Evolutionary conservation across 208 protist species (phyloP), one percentile per base, ranked within the genome.

Genomic region (Trypanosoma brucei): DNA sequence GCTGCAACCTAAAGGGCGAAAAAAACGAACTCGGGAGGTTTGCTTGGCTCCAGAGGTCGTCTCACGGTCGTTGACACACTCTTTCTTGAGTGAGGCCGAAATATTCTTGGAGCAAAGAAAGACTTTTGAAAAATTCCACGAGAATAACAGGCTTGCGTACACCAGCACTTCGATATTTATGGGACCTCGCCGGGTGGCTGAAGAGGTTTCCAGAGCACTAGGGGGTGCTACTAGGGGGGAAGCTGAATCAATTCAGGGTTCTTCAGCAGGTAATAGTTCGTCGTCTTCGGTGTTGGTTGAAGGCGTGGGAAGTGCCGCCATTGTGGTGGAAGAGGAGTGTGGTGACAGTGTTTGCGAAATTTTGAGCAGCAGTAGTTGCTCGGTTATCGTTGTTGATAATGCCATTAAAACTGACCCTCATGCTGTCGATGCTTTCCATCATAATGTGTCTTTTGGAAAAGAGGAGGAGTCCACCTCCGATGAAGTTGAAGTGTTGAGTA

Each of bases 101-200:
- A 68, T 65, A 34, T 60, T 76, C 13, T 58, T 91, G 2, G 62
- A 76, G 14, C 69, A 83, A 54, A 67, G 71, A 4, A 52, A 68
- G 36, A 60, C 51, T 9, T 68, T 78, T 34, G 82, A 88, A 64
- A 60, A 73, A n/a, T 61, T 66, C 30, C 57, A 88, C 11, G 37
- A 78, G 38, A 42, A 78, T 34, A 94, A 94, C 69, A 64, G 56
- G 5, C 74, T 94, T 52, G 51, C 67, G 11, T 59, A 81, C 60
- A 81, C 76, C 22, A 88, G 75, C 64, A 87, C 78, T 7, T 86
- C 88, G 0, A 78, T 94, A 34, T 94, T 91, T 58, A 88, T 94
- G 84, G 88, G 88, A 0, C 84, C 88, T 22, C 75, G 88, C 11
- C 38, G 36, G 2, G 77, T 71, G 2, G 5, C 80, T 31, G 70